phyloP scores from a whole-genome alignment of 2,329 filamentous ascomycete genomes.

The Aspergillus puulaauensis region DNA sequence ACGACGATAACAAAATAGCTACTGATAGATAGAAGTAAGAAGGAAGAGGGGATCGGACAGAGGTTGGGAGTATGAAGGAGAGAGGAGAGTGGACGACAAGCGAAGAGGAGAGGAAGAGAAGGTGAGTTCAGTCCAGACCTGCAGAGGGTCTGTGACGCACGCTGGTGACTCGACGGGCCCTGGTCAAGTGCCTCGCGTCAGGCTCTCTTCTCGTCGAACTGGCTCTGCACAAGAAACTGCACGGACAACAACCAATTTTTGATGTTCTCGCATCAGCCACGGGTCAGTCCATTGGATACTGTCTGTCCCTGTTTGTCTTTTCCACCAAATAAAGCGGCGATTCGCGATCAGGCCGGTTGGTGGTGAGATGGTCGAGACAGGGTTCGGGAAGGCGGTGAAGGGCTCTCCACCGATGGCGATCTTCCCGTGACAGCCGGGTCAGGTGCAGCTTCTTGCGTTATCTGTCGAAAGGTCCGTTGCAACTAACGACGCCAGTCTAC shows the following conservation, averaged over 20 bases:
- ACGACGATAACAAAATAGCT: not conserved
- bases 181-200: conserved; percentile 25
- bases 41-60: conserved; percentile 10
- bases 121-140: conserved; percentile 4
- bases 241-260: not conserved
- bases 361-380: not conserved
- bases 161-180: conserved; percentile 40
- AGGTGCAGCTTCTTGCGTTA: not conserved
- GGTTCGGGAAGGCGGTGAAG: conserved; percentile 1
- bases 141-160: conserved; percentile 40
- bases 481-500: not conserved
- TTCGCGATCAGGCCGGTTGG: conserved; percentile 3
- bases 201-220: conserved; percentile 6
- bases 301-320: not conserved
- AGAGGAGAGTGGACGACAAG: conserved; percentile 18
- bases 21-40: conserved; percentile 10
- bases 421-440: conserved; percentile 1
- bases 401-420: not conserved
- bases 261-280: not conserved
- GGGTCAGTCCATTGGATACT: not conserved
- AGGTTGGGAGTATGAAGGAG: conserved; percentile 15
- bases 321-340: not conserved
- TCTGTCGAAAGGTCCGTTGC: not conserved
- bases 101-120: conserved; percentile 14
- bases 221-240: not conserved